Percentiles rank a stretch among this genome's conserved stretches.
Conservation (phyloP, 805 yeast genomes). For the Ogataea minuta region DNA sequence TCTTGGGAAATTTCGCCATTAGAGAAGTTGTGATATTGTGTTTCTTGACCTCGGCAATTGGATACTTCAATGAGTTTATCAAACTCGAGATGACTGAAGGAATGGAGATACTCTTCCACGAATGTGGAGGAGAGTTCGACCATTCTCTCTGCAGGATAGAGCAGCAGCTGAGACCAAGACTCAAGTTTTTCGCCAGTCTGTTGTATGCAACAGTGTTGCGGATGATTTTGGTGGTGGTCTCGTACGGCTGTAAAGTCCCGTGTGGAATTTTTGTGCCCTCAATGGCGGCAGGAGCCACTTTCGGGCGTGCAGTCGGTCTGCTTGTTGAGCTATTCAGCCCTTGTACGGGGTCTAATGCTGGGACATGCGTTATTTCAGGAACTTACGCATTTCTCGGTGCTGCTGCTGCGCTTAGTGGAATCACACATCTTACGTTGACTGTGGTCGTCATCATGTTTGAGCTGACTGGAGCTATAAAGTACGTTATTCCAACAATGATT, state of each 20-base stretch:
- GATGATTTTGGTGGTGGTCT: conserved; percentile 67
- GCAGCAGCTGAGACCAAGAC: conserved; percentile 23
- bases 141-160: conserved; percentile 39
- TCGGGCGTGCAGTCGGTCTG: conserved; percentile 85
- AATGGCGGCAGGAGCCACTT: conserved; percentile 94
- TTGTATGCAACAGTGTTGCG: conserved; percentile 70
- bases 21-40: conserved; percentile 73
- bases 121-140: conserved; percentile 53
- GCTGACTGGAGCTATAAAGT: conserved; percentile 89
- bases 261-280: conserved; percentile 98
- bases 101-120: conserved; percentile 86
- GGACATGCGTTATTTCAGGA: conserved; percentile 79
- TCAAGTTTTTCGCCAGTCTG: conserved; percentile 49
- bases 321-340: conserved; percentile 52
- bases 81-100: conserved; percentile 91
- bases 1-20: conserved; percentile 54
- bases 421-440: conserved; percentile 86
- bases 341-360: conserved; percentile 33
- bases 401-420: conserved; percentile 91
- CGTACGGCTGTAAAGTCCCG: conserved; percentile 92
- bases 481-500: conserved; percentile 93
- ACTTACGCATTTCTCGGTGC: conserved; percentile 96
- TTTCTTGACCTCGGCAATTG: conserved; percentile 65
- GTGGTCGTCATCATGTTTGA: conserved; percentile 96
- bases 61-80: conserved; percentile 81